phyloP scores from a whole-genome alignment of 306 rosid species.

The Quercus rubra region DNA sequence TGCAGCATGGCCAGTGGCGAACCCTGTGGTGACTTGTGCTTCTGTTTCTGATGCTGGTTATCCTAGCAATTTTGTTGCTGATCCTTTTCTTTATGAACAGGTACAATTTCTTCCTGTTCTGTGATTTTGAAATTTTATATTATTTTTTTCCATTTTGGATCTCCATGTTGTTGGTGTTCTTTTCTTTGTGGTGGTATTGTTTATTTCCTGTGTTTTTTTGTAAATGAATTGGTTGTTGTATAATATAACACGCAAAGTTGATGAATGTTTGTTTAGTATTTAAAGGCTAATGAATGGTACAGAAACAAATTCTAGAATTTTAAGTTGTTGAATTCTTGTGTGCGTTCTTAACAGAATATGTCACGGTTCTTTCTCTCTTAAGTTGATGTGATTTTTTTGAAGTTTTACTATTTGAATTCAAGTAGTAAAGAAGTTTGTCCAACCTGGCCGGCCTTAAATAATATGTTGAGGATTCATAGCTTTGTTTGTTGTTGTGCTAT shows the following conservation, averaged over 20 bases:
- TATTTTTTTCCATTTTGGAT: not conserved
- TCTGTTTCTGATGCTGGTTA: constrained; percentile 86
- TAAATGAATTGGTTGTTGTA: not conserved
- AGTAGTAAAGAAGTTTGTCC: too few species aligned
- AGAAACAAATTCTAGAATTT: not conserved
- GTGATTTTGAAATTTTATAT: not conserved
- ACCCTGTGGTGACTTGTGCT: constrained; percentile 92
- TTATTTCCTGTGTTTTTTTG: not conserved
- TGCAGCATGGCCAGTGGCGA: constrained; percentile 97
- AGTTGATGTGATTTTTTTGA: too few species aligned
- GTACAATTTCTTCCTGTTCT: constrained; percentile 30
- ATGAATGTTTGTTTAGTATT: not conserved
- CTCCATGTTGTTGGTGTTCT: not conserved
- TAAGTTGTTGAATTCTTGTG: too few species aligned
- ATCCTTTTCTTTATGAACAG: constrained; percentile 89
- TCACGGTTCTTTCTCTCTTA: not conserved
- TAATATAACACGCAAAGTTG: not conserved
- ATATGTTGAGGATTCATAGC: too few species aligned
- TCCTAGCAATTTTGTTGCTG: constrained; percentile 97
- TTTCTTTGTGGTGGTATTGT: not conserved
- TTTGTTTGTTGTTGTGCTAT: not conserved
- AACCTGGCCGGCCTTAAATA: too few species aligned
- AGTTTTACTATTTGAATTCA: not conserved
- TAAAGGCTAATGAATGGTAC: not conserved
- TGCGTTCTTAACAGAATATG: not conserved